phyloP scores from a whole-genome alignment of 495 filamentous ascomycete genomes.

The Rhypophila decipiens region DNA sequence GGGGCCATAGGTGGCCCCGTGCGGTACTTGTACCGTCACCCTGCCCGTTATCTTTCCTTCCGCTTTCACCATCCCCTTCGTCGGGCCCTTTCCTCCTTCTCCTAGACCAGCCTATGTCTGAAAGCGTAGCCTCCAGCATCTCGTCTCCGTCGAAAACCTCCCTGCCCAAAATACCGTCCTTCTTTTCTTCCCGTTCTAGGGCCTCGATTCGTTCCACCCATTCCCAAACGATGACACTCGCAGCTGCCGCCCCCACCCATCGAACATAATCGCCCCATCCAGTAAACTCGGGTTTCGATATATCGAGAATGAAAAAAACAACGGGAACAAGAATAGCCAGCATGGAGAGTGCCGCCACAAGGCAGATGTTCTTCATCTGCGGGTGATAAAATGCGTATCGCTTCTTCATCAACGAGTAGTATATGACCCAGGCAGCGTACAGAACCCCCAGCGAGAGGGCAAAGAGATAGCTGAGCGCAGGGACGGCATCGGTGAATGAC shows the following conservation, averaged over 20 bases:
- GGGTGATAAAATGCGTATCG: constrained; percentile 90
- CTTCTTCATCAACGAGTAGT: constrained; percentile 88
- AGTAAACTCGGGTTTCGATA: constrained; percentile 76
- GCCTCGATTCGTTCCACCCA: constrained; percentile 99
- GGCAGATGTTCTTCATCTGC: constrained; percentile 83
- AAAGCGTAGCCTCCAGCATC: constrained; percentile 72
- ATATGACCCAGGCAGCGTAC: constrained; percentile 93
- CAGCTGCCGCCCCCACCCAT: constrained; percentile 94
- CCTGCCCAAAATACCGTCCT: constrained; percentile 87
- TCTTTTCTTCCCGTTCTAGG: constrained; percentile 89
- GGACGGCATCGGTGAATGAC: constrained; percentile 79
- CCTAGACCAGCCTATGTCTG: constrained; percentile 30
- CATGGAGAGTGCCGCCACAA: constrained; percentile 77
- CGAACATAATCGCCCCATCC: constrained; percentile 97
- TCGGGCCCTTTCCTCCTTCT: constrained; percentile 27
- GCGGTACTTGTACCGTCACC: constrained; percentile 21
- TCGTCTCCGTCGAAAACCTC: constrained; percentile 97
- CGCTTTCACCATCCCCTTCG: constrained; percentile 20
- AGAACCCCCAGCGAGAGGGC: constrained; percentile 81
- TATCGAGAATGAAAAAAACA: constrained; percentile 93
- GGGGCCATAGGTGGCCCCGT: constrained; percentile 40
- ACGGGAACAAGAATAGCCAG: constrained; percentile 79
- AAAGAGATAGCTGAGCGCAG: constrained; percentile 90
- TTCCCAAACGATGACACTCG: constrained; percentile 97
- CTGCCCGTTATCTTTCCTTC: constrained; percentile 2